phyloP scores from a whole-genome alignment of 495 filamentous ascomycete species.

The Daldinia vernicosa region DNA sequence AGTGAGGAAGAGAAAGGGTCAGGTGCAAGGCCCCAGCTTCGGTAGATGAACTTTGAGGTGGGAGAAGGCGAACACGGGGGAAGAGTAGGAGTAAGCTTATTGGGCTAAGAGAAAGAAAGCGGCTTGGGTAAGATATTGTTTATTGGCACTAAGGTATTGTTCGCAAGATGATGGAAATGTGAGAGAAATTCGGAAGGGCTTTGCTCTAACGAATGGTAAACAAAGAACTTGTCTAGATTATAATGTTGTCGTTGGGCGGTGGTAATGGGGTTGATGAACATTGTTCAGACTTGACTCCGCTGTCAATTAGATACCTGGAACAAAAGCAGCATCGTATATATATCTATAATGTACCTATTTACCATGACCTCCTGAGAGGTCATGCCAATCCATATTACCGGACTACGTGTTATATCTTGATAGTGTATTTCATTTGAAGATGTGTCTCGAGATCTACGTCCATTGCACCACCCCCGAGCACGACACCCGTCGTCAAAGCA shows the following conservation, averaged over 20 bases:
- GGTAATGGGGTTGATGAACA: neutral
- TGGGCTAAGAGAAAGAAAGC: neutral
- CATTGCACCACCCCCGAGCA: constrained; percentile 27
- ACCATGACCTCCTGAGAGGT: too few relatives aligned
- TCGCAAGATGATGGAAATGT: neutral
- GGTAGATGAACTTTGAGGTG: constrained; percentile 2
- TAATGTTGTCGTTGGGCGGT: neutral
- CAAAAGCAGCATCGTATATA: too few relatives aligned
- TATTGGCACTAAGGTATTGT: neutral
- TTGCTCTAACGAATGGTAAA: neutral
- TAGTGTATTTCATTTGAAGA: neutral
- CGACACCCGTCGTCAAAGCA: constrained; percentile 26
- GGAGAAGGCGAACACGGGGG: neutral
- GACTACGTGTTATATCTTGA: too few relatives aligned
- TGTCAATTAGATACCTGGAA: too few relatives aligned
- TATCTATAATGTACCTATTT: too few relatives aligned
- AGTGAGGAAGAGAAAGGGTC: constrained; percentile 2
- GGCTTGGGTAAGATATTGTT: neutral
- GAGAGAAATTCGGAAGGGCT: neutral
- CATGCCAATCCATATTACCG: too few relatives aligned
- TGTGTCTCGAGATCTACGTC: constrained; percentile 20
- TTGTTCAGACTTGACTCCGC: too few relatives aligned
- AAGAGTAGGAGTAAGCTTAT: neutral
- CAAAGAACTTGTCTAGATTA: neutral
- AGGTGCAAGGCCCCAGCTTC: constrained; percentile 10